Percentiles rank a stretch among this genome's conserved stretches.
Conservation (phyloP, 202 grass and related monocot genomes). For the Saccharum hybrid region DNA sequence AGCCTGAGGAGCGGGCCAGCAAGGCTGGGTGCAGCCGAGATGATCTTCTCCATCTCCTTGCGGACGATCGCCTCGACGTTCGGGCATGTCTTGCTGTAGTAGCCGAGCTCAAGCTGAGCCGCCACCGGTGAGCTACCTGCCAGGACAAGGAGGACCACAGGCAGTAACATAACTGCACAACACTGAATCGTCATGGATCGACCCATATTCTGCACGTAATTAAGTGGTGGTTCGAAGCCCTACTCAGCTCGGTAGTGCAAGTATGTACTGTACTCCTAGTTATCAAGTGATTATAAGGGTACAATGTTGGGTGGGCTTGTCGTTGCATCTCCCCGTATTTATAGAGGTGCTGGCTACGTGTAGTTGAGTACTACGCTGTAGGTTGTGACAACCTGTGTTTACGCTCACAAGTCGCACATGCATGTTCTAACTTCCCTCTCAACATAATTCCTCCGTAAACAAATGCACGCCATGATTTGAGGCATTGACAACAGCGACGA, state of each 20-base stretch:
- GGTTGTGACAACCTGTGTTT: neutral
- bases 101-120: too few species aligned
- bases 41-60: too few species aligned
- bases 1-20: conserved; percentile 60
- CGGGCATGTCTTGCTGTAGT: too few species aligned
- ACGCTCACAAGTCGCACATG: neutral
- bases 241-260: too few species aligned
- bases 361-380: neutral
- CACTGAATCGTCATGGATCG: neutral
- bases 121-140: too few species aligned
- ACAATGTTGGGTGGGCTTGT: neutral
- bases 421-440: neutral
- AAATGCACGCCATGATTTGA: neutral
- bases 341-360: neutral
- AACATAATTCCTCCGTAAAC: neutral
- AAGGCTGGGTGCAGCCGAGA: too few species aligned
- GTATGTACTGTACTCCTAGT: neutral
- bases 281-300: neutral
- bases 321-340: neutral
- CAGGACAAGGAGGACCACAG: too few species aligned
- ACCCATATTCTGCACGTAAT: neutral
- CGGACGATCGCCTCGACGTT: too few species aligned
- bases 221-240: neutral
- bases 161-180: neutral
- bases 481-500: neutral